A percentile compares a stretch with the other conserved stretches of the same genome.
These are phyloP conservation scores for Exophiala dermatitidis DNA, from an alignment of 2,329 filamentous ascomycete species.

Conservation along the genomic window DNA sequence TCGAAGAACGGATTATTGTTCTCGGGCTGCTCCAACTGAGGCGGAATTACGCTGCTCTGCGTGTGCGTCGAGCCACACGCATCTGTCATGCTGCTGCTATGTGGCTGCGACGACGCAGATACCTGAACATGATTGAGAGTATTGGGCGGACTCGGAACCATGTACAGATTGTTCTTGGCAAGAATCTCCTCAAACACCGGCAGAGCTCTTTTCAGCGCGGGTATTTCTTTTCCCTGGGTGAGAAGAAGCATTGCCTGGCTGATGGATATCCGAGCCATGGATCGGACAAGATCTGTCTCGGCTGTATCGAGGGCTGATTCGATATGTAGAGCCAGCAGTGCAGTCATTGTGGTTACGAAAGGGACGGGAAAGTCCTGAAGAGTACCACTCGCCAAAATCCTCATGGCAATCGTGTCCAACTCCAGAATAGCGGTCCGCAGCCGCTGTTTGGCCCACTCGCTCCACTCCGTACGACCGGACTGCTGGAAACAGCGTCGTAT, in stretches of 20 bases:
- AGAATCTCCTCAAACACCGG: slow-evolving; percentile 27
- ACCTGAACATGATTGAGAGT: slow-evolving; percentile 13
- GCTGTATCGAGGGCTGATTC: slow-evolving; percentile 25
- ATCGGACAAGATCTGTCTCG: slow-evolving; percentile 27
- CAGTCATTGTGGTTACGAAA: slow-evolving; percentile 26
- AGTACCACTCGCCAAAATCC: slow-evolving; percentile 25
- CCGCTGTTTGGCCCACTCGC: slow-evolving; percentile 26
- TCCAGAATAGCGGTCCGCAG: slow-evolving; percentile 26
- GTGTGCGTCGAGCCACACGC: slow-evolving; percentile 19
- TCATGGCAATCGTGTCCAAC: slow-evolving; percentile 27
- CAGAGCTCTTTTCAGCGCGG: slow-evolving; percentile 25
- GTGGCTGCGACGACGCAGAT: slow-evolving; percentile 21
- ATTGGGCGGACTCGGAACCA: slow-evolving; percentile 13
- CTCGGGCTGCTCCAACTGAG: slow-evolving; percentile 23
- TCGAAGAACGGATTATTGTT: slow-evolving; percentile 19
- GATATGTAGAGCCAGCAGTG: slow-evolving; percentile 27
- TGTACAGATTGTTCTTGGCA: slow-evolving; percentile 26
- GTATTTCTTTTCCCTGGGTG: slow-evolving; percentile 26
- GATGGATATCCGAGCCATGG: slow-evolving; percentile 28
- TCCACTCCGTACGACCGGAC: slow-evolving; percentile 23
- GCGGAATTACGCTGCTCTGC: slow-evolving; percentile 16
- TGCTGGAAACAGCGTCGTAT: slow-evolving; percentile 25
- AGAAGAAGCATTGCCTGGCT: slow-evolving; percentile 27
- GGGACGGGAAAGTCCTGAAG: slow-evolving; percentile 25
- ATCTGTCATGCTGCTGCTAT: slow-evolving; percentile 22